These are phyloP conservation scores for Cladochytrium tenue DNA, from an alignment of 371 early-diverging fungal species.

Conservation along the genomic window DNA sequence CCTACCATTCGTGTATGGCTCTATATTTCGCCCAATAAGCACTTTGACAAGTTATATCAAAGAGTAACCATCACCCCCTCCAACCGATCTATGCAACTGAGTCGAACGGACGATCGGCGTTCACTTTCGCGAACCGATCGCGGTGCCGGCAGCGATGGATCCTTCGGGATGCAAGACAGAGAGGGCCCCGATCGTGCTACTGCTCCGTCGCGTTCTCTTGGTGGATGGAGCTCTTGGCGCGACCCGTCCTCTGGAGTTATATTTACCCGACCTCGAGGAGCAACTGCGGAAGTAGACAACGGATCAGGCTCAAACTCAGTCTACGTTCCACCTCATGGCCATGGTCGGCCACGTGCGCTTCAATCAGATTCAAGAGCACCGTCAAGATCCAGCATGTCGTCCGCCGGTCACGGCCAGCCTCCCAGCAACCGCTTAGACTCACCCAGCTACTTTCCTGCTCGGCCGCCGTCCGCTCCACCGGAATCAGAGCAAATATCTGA, in stretches of 20 bases:
- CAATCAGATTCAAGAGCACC: neutral
- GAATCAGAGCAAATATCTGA: conserved; percentile 2
- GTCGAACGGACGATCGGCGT: too few relatives aligned
- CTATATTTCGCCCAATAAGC: too few relatives aligned
- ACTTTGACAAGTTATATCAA: too few relatives aligned
- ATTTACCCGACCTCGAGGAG: neutral
- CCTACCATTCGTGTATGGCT: too few relatives aligned
- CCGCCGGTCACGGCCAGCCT: neutral
- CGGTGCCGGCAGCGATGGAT: too few relatives aligned
- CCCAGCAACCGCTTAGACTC: neutral
- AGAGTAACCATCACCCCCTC: too few relatives aligned
- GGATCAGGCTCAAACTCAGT: neutral
- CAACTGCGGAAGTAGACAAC: neutral
- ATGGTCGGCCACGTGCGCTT: neutral
- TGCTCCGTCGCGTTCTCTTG: too few relatives aligned
- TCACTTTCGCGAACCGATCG: too few relatives aligned
- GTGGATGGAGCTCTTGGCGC: neutral
- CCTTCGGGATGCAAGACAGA: too few relatives aligned
- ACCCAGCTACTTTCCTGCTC: neutral
- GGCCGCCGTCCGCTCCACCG: neutral
- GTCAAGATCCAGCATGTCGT: neutral
- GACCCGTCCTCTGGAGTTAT: neutral
- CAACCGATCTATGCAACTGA: too few relatives aligned
- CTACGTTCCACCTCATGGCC: neutral
- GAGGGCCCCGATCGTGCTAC: too few relatives aligned